These are phyloP conservation scores for Tetradesmus lagerheimii DNA, from an alignment of 139 green algal species.

Conservation along the genomic window DNA sequence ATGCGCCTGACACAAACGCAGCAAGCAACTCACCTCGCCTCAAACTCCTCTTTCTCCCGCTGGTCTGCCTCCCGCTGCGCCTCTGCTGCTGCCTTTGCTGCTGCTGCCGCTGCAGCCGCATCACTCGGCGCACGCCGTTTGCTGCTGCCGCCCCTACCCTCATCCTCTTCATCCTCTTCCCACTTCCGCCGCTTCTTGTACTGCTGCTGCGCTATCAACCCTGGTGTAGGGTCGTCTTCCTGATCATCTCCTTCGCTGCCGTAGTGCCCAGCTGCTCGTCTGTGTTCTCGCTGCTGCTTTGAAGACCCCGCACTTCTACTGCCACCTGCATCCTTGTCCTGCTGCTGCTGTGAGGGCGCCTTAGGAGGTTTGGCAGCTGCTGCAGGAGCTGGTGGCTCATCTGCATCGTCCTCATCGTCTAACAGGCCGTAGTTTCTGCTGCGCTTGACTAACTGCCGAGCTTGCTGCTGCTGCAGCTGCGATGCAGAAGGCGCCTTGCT, in stretches of 20 bases:
- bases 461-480: constrained; percentile 51
- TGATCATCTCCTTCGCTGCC: constrained; percentile 41
- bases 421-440: constrained; percentile 70
- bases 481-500: constrained; percentile 13
- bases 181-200: constrained; percentile 64
- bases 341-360: constrained; percentile 42
- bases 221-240: constrained; percentile 46
- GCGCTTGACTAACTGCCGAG: constrained; percentile 60
- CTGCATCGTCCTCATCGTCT: constrained; percentile 65
- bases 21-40: constrained; percentile 59
- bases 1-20: neutral
- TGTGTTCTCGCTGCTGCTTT: constrained; percentile 35
- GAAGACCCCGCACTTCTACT: constrained; percentile 20
- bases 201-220: constrained; percentile 4
- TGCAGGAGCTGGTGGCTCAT: constrained; percentile 36
- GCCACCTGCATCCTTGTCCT: constrained; percentile 25
- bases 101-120: neutral
- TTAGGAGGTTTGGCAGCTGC: neutral
- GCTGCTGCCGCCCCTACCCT: constrained; percentile 41
- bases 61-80: constrained; percentile 55
- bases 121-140: constrained; percentile 23
- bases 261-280: constrained; percentile 3
- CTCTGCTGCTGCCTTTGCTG: constrained; percentile 62
- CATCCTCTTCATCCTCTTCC: constrained; percentile 78
- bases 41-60: constrained; percentile 92